A percentile compares a stretch with the other conserved stretches of the same genome.
phyloP scores from a whole-genome alignment of 129 eudicot genomes.

The Scalesia atractyloides region DNA sequence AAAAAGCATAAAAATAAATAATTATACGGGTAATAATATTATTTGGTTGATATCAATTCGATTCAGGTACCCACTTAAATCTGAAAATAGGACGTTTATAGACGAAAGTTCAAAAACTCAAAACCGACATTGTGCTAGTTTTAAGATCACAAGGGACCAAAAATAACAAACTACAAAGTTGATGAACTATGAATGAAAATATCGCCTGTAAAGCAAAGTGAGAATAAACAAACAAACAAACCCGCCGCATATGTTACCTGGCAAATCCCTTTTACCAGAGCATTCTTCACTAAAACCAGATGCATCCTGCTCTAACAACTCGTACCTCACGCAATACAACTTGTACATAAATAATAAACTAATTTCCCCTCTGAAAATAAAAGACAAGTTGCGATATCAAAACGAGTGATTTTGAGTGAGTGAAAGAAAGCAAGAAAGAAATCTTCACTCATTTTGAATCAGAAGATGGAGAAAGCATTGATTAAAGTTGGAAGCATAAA shows the following conservation, averaged over 20 bases:
- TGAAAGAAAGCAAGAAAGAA: conserved; percentile 8
- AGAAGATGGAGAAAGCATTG: conserved; percentile 69
- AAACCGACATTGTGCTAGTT: background rate
- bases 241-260: conserved; percentile 18
- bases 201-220: conserved; percentile 3
- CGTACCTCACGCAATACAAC: background rate
- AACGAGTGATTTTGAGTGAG: conserved; percentile 8
- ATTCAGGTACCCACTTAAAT: too few species aligned
- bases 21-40: too few species aligned
- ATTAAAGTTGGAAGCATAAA: conserved; percentile 77
- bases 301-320: background rate
- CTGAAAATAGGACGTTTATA: too few species aligned
- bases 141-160: conserved; percentile 8
- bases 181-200: conserved; percentile 7
- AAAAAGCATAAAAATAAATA: too few species aligned
- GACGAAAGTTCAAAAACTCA: too few species aligned
- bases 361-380: background rate
- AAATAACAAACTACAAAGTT: background rate
- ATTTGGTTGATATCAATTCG: too few species aligned
- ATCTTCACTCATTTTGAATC: conserved; percentile 11
- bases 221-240: background rate
- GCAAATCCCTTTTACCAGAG: conserved; percentile 17
- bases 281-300: conserved; percentile 2
- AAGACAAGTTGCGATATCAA: background rate
- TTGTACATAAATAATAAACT: background rate